These are phyloP conservation scores for Aspergillus jensenii DNA, from an alignment of 2,329 filamentous ascomycete genomes.

Conservation along the genomic window DNA sequence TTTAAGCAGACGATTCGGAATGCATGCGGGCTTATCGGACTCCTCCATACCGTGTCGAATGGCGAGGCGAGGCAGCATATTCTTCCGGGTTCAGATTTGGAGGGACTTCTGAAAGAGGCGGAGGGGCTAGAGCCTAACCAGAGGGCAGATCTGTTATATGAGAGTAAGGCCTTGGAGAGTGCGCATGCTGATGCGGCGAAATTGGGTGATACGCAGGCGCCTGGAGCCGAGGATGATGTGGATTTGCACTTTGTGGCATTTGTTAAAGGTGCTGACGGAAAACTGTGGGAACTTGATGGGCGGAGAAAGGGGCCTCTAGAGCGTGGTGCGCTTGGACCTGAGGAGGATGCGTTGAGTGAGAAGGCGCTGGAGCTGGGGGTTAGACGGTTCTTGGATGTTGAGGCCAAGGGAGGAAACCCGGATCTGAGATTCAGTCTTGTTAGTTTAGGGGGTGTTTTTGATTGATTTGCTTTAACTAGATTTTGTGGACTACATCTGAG, in stretches of 20 bases:
- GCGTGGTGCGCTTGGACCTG: constrained; percentile 57
- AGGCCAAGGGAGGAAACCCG: constrained; percentile 55
- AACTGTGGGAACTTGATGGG: constrained; percentile 81
- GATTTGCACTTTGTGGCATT: constrained; percentile 97
- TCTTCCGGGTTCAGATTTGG: constrained; percentile 46
- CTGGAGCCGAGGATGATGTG: constrained; percentile 74
- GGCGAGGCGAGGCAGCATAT: constrained; percentile 67
- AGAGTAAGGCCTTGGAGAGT: constrained; percentile 69
- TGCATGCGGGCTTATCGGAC: constrained; percentile 85
- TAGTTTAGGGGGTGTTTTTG: constrained; percentile 57
- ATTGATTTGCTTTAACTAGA: constrained; percentile 42
- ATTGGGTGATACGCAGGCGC: constrained; percentile 75
- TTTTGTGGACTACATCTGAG: not conserved
- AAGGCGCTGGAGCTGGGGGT: constrained; percentile 72
- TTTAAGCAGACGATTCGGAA: constrained; percentile 94
- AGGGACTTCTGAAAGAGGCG: constrained; percentile 66
- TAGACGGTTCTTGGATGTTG: constrained; percentile 58
- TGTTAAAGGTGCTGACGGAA: constrained; percentile 70
- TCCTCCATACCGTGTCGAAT: constrained; percentile 81
- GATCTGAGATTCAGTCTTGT: constrained; percentile 64
- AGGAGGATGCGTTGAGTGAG: constrained; percentile 73
- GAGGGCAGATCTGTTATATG: constrained; percentile 74
- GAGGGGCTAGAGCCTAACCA: constrained; percentile 65
- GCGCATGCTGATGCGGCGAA: constrained; percentile 78
- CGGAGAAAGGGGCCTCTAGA: constrained; percentile 70